Evolutionary conservation across 768 basidiomycete species (phyloP).

Genomic region (Dacryopinax primogenitus): DNA sequence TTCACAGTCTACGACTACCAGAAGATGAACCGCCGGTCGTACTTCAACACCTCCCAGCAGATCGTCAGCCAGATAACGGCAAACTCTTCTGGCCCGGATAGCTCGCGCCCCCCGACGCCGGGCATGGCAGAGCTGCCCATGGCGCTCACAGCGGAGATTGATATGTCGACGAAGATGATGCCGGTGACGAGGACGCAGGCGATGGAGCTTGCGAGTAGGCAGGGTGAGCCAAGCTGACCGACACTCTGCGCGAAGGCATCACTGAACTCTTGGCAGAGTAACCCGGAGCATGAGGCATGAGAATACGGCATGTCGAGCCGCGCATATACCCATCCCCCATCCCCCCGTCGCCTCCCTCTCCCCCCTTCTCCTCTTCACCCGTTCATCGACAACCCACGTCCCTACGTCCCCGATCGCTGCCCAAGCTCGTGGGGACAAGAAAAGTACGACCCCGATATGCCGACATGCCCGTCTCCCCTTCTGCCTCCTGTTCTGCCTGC

Average conservation of each 20-base stretch:
- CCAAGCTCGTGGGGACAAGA: no score
- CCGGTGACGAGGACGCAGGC: conserved; percentile 14
- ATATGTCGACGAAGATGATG: conserved; percentile 15
- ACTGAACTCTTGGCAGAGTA: background rate
- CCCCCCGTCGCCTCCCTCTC: background rate
- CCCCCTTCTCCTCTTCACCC: background rate
- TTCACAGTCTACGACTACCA: conserved; percentile 88
- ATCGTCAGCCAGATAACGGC: conserved; percentile 49
- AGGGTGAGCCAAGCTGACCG: background rate
- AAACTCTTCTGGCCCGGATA: conserved; percentile 13
- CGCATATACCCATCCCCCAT: background rate
- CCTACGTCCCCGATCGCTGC: no score
- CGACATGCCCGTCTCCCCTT: no score
- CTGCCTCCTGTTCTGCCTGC: no score
- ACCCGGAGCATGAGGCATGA: background rate
- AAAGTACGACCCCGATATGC: no score
- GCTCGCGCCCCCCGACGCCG: conserved; percentile 15
- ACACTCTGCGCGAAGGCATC: background rate
- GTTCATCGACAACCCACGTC: no score
- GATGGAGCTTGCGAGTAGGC: conserved; percentile 8
- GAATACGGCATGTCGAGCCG: background rate
- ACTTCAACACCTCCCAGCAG: conserved; percentile 76
- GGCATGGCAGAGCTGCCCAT: conserved; percentile 10
- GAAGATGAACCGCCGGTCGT: conserved; percentile 80
- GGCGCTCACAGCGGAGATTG: conserved; percentile 9